Conservation (phyloP, 495 filamentous ascomycete species). For the Neurospora tetrasperma region DNA sequence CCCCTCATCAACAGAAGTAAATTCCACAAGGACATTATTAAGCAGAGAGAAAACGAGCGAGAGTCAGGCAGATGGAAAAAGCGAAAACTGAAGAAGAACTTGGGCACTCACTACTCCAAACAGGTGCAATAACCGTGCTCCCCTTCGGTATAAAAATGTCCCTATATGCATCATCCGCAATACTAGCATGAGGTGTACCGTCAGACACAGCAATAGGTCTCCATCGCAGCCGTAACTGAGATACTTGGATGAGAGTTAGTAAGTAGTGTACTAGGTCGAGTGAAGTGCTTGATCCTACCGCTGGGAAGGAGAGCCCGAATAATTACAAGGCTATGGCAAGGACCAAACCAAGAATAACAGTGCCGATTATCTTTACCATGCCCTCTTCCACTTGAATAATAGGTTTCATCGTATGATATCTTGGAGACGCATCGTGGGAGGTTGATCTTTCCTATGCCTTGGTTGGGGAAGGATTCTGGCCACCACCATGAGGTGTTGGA, state of each 20-base stretch:
- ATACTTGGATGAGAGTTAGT: neutral
- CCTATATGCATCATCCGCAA: constrained; percentile 45
- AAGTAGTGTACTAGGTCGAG: neutral
- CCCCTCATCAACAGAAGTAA: no score
- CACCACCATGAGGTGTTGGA: neutral
- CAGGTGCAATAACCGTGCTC: constrained; percentile 41
- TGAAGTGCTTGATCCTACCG: neutral
- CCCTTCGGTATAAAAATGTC: constrained; percentile 44
- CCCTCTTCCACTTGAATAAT: neutral
- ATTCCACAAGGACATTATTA: no score
- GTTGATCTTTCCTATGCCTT: neutral
- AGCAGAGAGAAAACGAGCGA: no score
- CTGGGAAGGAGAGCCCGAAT: neutral
- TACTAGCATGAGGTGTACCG: constrained; percentile 49
- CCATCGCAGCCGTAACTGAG: constrained; percentile 21
- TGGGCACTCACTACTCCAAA: constrained; percentile 36
- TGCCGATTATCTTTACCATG: neutral
- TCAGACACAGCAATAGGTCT: constrained; percentile 35
- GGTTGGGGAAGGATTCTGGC: neutral
- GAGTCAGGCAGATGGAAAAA: neutral
- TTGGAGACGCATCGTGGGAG: neutral
- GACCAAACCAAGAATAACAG: neutral
- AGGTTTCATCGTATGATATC: neutral
- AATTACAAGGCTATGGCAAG: neutral
- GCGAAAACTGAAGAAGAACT: neutral